phyloP scores from a whole-genome alignment of 176 grass and related monocot genomes.

The Thalia dealbata region DNA sequence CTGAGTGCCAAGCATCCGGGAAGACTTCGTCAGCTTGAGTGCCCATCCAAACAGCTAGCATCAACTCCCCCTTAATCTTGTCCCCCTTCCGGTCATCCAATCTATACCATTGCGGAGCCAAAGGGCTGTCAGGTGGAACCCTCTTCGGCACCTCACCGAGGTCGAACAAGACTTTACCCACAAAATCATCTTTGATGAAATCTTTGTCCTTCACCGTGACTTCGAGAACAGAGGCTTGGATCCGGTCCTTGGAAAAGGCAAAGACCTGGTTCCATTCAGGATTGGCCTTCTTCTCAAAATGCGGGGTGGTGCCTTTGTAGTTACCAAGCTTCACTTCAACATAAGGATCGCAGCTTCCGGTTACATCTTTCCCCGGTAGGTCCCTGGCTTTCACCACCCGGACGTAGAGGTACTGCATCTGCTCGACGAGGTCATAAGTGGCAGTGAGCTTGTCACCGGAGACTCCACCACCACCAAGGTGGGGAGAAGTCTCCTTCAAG shows the following conservation, averaged over 20 bases:
- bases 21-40: conserved; percentile 68
- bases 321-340: conserved; percentile 64
- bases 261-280: conserved; percentile 77
- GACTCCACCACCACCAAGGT: conserved; percentile 40
- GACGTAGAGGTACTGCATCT: conserved; percentile 74
- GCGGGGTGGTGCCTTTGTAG: conserved; percentile 42
- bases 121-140: conserved; percentile 54
- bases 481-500: conserved; percentile 63
- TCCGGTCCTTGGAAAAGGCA: conserved; percentile 56
- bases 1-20: conserved; percentile 66
- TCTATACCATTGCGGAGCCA: conserved; percentile 65
- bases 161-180: conserved; percentile 42
- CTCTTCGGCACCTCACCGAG: conserved; percentile 54
- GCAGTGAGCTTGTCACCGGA: conserved; percentile 53
- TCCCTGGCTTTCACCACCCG: conserved; percentile 59
- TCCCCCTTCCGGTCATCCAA: conserved; percentile 49
- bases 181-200: conserved; percentile 47
- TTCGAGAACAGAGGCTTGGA: conserved; percentile 49
- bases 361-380: conserved; percentile 47
- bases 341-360: conserved; percentile 54
- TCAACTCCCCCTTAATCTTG: conserved; percentile 56
- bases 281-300: conserved; percentile 55
- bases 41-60: conserved; percentile 82
- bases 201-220: conserved; percentile 58
- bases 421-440: conserved; percentile 64